phyloP scores from a whole-genome alignment of 2,329 filamentous ascomycete species.

The Colletotrichum musae region DNA sequence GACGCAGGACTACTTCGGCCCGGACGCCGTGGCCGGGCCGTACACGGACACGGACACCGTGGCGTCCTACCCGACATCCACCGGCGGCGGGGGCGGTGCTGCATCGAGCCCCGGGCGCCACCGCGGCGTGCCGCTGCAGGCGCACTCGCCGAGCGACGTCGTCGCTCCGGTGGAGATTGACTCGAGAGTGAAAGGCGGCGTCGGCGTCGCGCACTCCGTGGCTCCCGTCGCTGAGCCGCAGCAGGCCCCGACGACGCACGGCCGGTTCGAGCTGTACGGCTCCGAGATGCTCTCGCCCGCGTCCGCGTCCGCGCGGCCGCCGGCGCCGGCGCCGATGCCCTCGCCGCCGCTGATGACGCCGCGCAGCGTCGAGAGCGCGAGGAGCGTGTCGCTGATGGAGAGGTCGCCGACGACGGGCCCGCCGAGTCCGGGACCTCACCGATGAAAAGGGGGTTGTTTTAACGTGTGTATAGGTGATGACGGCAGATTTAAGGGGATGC shows the following conservation, averaged over 20 bases:
- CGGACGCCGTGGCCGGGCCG: constrained; percentile 60
- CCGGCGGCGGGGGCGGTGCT: constrained; percentile 24
- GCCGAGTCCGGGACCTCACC: constrained; percentile 8
- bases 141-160: constrained; percentile 65
- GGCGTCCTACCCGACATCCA: constrained; percentile 37
- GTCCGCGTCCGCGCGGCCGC: no score
- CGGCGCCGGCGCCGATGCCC: constrained; percentile 10
- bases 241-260: constrained; percentile 48
- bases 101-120: constrained; percentile 50
- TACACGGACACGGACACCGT: constrained; percentile 55
- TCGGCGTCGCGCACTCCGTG: neutral
- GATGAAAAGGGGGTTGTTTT: neutral
- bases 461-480: no score
- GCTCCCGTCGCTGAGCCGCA: constrained; percentile 18
- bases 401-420: constrained; percentile 25
- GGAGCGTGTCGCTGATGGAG: constrained; percentile 29
- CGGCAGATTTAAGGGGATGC: neutral
- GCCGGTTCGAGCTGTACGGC: constrained; percentile 62
- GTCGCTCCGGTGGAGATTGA: constrained; percentile 69
- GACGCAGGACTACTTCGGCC: constrained; percentile 61
- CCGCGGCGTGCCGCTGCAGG: constrained; percentile 59
- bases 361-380: constrained; percentile 20
- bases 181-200: constrained; percentile 45
- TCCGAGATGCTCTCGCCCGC: constrained; percentile 47
- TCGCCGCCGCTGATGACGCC: constrained; percentile 30